Conservation (phyloP, 1,284 basidiomycete genomes). For the Rhodotorula sp. region DNA sequence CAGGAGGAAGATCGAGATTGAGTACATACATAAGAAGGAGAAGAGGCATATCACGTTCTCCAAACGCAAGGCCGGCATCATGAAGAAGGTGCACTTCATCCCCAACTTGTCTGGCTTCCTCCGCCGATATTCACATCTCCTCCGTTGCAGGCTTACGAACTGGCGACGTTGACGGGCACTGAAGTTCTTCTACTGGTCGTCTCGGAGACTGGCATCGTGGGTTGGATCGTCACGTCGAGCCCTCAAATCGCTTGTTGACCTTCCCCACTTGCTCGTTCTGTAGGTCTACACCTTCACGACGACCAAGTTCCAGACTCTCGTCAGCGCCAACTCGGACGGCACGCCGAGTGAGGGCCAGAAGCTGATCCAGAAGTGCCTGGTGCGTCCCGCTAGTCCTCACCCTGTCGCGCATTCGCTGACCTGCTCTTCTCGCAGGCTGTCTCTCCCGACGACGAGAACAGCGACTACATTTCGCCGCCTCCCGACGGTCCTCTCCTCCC, state of each 20-base stretch:
- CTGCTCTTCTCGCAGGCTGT: constrained; percentile 22
- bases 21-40: constrained; percentile 69
- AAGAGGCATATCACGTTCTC: constrained; percentile 96
- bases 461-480: constrained; percentile 39
- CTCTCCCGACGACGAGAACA: constrained; percentile 21
- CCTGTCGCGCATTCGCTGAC: not conserved
- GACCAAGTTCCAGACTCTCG: constrained; percentile 85
- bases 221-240: constrained; percentile 44
- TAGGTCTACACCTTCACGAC: constrained; percentile 73
- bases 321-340: constrained; percentile 64
- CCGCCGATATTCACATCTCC: not conserved
- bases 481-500: constrained; percentile 39
- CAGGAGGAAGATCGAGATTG: constrained; percentile 97
- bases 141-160: constrained; percentile 80
- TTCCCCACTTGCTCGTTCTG: not conserved
- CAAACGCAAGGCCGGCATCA: constrained; percentile 99
- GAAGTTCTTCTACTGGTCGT: constrained; percentile 96
- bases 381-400: constrained; percentile 7
- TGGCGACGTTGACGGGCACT: constrained; percentile 95
- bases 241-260: not conserved
- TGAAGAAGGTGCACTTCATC: constrained; percentile 82
- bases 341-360: constrained; percentile 79
- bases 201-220: constrained; percentile 92
- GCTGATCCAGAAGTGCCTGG: constrained; percentile 73
- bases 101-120: constrained; percentile 24